These are phyloP conservation scores for Porcisia hertigi DNA, from an alignment of 208 protist genomes.

Conservation along the genomic window DNA sequence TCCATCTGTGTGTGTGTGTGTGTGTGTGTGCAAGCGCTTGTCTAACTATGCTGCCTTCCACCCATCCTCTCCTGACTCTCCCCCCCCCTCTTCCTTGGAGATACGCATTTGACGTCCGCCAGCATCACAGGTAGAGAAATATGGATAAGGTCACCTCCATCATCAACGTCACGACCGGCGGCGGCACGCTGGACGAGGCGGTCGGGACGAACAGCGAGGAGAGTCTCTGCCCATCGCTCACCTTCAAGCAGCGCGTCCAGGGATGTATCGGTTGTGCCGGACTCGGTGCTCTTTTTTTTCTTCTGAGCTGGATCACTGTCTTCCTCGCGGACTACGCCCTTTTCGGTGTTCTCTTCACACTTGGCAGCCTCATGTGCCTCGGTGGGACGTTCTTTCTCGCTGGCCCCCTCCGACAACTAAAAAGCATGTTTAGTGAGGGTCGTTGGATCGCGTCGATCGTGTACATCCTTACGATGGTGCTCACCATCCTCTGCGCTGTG, in stretches of 20 bases:
- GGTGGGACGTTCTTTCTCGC: slow-evolving; percentile 77
- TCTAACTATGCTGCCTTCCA: too few species aligned
- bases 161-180: slow-evolving; percentile 33
- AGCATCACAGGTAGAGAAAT: not conserved
- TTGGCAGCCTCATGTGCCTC: slow-evolving; percentile 65
- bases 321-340: slow-evolving; percentile 60
- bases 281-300: slow-evolving; percentile 54
- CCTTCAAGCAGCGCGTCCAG: slow-evolving; percentile 70
- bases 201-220: slow-evolving; percentile 30
- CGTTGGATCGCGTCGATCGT: slow-evolving; percentile 78
- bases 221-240: slow-evolving; percentile 76
- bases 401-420: slow-evolving; percentile 70
- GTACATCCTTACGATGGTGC: slow-evolving; percentile 69
- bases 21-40: too few species aligned
- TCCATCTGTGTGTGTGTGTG: too few species aligned
- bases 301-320: slow-evolving; percentile 70
- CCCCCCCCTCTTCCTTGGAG: not conserved
- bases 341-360: slow-evolving; percentile 79
- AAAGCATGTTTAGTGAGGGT: slow-evolving; percentile 80
- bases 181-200: slow-evolving; percentile 23
- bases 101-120: not conserved
- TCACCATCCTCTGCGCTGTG: slow-evolving; percentile 72
- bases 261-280: slow-evolving; percentile 57
- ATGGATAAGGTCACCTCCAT: slow-evolving; percentile 62
- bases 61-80: not conserved